These are phyloP conservation scores for Picea abies DNA, from an alignment of 83 land plant species.

Conservation along the genomic window DNA sequence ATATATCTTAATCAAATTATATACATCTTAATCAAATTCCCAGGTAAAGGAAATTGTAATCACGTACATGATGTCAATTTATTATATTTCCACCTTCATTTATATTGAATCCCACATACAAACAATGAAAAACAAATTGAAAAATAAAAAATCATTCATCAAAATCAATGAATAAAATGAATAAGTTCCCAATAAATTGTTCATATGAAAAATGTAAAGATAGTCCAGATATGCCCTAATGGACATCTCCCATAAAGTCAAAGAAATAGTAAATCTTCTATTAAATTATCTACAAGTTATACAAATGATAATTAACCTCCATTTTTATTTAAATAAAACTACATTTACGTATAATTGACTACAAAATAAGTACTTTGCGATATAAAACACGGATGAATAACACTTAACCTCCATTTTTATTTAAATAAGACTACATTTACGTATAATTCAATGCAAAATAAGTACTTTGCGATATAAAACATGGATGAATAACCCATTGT, in stretches of 20 bases:
- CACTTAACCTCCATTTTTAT: background rate
- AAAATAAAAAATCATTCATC: no score
- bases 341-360: no score
- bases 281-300: constrained; percentile 81
- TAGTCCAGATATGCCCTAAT: constrained; percentile 54
- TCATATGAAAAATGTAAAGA: no score
- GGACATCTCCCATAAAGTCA: constrained; percentile 93
- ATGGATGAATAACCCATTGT: no score
- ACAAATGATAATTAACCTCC: background rate
- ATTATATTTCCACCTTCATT: constrained; percentile 76
- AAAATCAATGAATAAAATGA: no score
- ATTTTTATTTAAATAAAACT: background rate
- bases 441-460: background rate
- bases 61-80: constrained; percentile 52
- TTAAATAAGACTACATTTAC: background rate
- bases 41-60: no score
- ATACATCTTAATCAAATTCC: no score
- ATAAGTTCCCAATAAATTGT: no score
- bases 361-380: background rate
- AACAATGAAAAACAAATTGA: constrained; percentile 30
- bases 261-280: constrained; percentile 91
- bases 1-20: no score
- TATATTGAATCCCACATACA: constrained; percentile 69
- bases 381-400: background rate
- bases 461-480: background rate